Base-by-base conservation (phyloP, 1,284 basidiomycete species). In the Ceratobasidium sp. region DNA sequence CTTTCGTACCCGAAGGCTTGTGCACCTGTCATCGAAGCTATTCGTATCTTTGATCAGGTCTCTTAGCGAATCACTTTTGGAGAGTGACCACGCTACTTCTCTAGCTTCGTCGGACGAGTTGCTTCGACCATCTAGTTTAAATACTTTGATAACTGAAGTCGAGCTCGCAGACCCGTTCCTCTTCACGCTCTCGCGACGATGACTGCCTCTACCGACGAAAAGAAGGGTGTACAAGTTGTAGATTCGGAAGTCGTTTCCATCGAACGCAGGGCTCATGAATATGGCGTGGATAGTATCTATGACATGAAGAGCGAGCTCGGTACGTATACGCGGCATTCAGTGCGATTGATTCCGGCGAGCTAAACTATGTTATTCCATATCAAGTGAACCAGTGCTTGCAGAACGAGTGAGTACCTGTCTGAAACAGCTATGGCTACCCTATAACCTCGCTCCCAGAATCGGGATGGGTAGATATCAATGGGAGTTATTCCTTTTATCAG, bases 401-500 rank as follows among this genome's bases (percentile, higher is more conserved):
- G 80, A 82, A 86, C 63, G 87, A 88, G 86, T 87, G 51, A 13
- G 84, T 82, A 11, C 33, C 61, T 65, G 26, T 61, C 23, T 61
- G 33, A 23, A n/a, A 39, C 26, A 33, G 49, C 63, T 39, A 42
- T 49, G 51, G 56, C 20, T 39, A 10, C 11, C 45, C 61, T n/a
- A 73, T 76, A 47, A 80, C 42, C n/a, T 45, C 20, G 64, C 35
- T 58, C 49, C 3, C 76, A 88, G 87, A 77, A 88, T 91, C 75
- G 90, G 90, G 26, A 90, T 89, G 77, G 90, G 90, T 17, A 84
- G 85, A 68, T 91, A 90, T 82, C 90, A 91, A 80, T 83, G 85
- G 78, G 88, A 90, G 82, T 84, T 91, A 45, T 90, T 90, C 79
- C 77, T 87, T 68, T 83, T 90, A 8, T 86, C 88, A 51, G 90